Evolutionary conservation across 2,329 filamentous ascomycete species (phyloP).

Genomic region (Aplosporella prunicola): DNA sequence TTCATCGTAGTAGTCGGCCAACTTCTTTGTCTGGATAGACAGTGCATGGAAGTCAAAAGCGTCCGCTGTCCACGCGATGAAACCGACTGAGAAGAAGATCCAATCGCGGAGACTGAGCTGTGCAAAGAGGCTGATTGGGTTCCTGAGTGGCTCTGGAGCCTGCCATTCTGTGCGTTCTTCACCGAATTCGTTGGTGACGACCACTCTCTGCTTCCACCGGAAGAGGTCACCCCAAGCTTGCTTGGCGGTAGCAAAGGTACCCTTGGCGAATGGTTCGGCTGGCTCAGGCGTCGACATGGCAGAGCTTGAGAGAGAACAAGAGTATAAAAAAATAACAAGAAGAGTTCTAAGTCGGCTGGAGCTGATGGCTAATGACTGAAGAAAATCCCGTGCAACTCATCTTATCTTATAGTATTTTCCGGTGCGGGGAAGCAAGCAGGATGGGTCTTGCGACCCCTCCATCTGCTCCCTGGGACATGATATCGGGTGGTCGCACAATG

Average conservation of each 20-base stretch:
- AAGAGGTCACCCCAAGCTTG: slow-evolving; percentile 58
- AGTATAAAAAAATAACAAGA: too few species aligned
- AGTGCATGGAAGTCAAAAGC: slow-evolving; percentile 78
- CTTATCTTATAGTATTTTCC: too few species aligned
- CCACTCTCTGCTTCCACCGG: slow-evolving; percentile 64
- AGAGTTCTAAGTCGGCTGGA: too few species aligned
- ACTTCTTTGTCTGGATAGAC: slow-evolving; percentile 66
- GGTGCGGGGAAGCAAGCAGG: too few species aligned
- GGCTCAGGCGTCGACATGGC: too few species aligned
- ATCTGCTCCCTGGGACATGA: too few species aligned
- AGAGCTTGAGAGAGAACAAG: too few species aligned
- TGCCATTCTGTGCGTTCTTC: slow-evolving; percentile 61
- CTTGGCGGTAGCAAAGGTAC: slow-evolving; percentile 53
- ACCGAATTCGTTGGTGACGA: slow-evolving; percentile 54
- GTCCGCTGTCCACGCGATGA: slow-evolving; percentile 69
- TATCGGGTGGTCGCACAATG: too few species aligned
- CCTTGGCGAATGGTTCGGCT: slow-evolving; percentile 59
- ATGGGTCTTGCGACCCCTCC: too few species aligned
- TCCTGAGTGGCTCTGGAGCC: slow-evolving; percentile 53
- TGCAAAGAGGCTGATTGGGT: slow-evolving; percentile 60
- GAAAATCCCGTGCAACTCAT: too few species aligned
- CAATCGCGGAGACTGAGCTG: slow-evolving; percentile 58
- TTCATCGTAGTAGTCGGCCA: slow-evolving; percentile 49
- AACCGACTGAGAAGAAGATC: slow-evolving; percentile 65
- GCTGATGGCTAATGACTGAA: too few species aligned